Evolutionary conservation across 2,329 filamentous ascomycete species (phyloP).

Genomic region (Talaromyces sp.): DNA sequence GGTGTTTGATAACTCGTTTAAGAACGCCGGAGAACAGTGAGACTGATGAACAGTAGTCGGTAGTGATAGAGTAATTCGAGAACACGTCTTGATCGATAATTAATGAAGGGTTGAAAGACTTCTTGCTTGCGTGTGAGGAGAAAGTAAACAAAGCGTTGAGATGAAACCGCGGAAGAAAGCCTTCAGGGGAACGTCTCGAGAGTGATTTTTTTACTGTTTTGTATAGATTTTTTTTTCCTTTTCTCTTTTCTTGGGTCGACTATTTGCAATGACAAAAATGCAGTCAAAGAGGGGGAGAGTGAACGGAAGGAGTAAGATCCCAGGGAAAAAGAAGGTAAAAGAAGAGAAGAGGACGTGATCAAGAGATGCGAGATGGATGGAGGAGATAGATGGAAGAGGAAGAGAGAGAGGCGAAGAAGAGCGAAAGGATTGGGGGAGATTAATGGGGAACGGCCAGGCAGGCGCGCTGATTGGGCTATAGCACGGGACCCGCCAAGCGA

Average conservation of each 20-base stretch:
- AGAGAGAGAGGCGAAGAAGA: constrained; percentile 17
- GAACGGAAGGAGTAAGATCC: constrained; percentile 30
- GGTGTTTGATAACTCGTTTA: constrained; percentile 1
- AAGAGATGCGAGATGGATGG: constrained; percentile 21
- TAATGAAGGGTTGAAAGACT: constrained; percentile 8
- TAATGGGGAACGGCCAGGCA: neutral
- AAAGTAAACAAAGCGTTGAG: constrained; percentile 15
- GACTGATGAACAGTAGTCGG: neutral
- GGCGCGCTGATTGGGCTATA: constrained; percentile 6
- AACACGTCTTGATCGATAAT: constrained; percentile 10
- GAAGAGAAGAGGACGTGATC: constrained; percentile 26
- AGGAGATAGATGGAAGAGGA: neutral
- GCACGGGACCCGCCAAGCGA: constrained; percentile 11
- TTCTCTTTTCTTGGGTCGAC: constrained; percentile 21
- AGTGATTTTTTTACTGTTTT: neutral
- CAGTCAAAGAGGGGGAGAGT: constrained; percentile 22
- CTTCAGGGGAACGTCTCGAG: constrained; percentile 21
- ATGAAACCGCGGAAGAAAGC: neutral
- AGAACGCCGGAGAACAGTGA: constrained; percentile 6
- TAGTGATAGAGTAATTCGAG: neutral
- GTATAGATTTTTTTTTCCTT: constrained; percentile 10
- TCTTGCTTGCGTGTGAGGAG: neutral
- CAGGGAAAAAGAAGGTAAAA: constrained; percentile 25
- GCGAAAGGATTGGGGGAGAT: constrained; percentile 13
- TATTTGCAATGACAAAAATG: constrained; percentile 21